Evolutionary conservation across 1,139 yeast genomes (phyloP).

Genomic region (Suhomyces terraborum): DNA sequence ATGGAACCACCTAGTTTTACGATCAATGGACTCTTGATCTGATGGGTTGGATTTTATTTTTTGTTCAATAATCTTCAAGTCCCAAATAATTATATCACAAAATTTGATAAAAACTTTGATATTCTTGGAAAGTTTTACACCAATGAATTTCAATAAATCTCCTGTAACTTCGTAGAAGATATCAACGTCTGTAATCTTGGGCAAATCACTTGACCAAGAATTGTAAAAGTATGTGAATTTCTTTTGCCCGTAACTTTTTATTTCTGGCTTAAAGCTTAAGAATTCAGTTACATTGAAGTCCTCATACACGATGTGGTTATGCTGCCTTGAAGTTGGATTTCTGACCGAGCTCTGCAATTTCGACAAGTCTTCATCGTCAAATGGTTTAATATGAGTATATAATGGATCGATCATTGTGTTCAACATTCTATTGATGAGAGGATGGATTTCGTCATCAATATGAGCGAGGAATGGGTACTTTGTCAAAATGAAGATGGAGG

Average conservation of each 20-base stretch:
- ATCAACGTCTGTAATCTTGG: constrained; percentile 38
- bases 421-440: constrained; percentile 53
- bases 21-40: constrained; percentile 15
- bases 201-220: constrained; percentile 51
- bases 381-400: constrained; percentile 27
- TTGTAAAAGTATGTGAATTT: constrained; percentile 51
- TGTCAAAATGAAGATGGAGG: constrained; percentile 60
- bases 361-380: constrained; percentile 23
- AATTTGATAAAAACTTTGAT: constrained; percentile 56
- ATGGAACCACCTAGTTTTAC: constrained; percentile 55
- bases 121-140: constrained; percentile 56
- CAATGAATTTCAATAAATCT: constrained; percentile 55
- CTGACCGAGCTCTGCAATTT: constrained; percentile 27
- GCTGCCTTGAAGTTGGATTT: constrained; percentile 34
- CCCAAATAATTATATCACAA: constrained; percentile 56
- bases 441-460: constrained; percentile 54
- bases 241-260: constrained; percentile 32
- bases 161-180: constrained; percentile 51
- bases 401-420: constrained; percentile 55
- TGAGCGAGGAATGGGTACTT: constrained; percentile 65
- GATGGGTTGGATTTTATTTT: constrained; percentile 17
- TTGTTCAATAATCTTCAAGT: constrained; percentile 25
- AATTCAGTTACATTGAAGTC: constrained; percentile 23
- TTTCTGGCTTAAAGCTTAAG: constrained; percentile 36
- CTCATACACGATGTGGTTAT: constrained; percentile 35